A percentile compares a stretch with the other conserved stretches of the same genome.
These are phyloP conservation scores for Neofusicoccum umdonicola DNA, from an alignment of 2,329 filamentous ascomycete species.

Conservation along the genomic window DNA sequence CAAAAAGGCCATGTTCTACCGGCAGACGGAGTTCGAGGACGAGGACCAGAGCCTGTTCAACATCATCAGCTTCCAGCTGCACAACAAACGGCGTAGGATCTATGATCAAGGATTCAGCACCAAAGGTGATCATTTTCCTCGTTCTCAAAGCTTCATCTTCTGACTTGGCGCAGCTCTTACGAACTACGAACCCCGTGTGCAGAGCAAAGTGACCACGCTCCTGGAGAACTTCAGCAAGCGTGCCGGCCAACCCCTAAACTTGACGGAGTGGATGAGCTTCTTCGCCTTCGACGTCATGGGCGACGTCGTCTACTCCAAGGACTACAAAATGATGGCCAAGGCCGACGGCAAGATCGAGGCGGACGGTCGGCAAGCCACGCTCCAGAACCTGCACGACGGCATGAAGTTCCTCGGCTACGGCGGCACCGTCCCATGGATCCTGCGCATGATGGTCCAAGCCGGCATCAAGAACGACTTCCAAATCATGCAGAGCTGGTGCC, in stretches of 20 bases:
- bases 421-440: conserved; percentile 36
- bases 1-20: conserved; percentile 31
- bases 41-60: conserved; percentile 21
- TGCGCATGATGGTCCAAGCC: conserved; percentile 27
- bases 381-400: conserved; percentile 30
- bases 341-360: conserved; percentile 27
- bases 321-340: conserved; percentile 38
- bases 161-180: background rate
- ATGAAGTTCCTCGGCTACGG: conserved; percentile 35
- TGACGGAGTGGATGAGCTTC: conserved; percentile 37
- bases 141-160: background rate
- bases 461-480: background rate
- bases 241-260: conserved; percentile 23
- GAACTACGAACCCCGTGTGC: conserved; percentile 34
- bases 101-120: conserved; percentile 35
- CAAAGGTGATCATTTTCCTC: conserved; percentile 13
- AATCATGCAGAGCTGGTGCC: conserved; percentile 1
- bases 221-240: conserved; percentile 27
- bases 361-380: conserved; percentile 16
- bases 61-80: conserved; percentile 24
- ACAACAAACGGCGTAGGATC: conserved; percentile 29
- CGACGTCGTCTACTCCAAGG: conserved; percentile 43
- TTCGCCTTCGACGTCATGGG: conserved; percentile 52
- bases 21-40: conserved; percentile 20
- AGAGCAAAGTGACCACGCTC: conserved; percentile 28